Base-by-base conservation (phyloP, 176 grass and related monocot species). In the Saccharum spontaneum region DNA sequence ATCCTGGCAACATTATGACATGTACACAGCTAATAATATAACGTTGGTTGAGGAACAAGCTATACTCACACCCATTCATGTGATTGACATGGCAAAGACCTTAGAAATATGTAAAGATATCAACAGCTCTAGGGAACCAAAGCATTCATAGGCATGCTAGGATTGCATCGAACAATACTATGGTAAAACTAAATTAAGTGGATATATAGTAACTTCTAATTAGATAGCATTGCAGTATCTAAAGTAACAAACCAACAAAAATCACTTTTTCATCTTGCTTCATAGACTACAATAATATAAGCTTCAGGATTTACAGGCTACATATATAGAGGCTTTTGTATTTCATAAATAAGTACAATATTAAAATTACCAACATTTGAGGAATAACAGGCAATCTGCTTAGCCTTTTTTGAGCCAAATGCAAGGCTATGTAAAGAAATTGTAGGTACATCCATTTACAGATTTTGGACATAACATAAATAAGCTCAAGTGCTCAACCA, bases 1-100 rank as follows among this genome's bases (percentile, higher is more conserved):
- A 85, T 94, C 92, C 92, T 94, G 76, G 10, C 9, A 44, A 64
- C 4, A 78, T 81, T 28, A 44, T 7, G 31, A 44, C 31, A 76
- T 7, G 22, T 15, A 81, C 45, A 71, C 52, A 54, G 22, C 10
- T 30, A 41, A 60, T 46, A 20, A 26, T 1, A 85, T 20, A 73
- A 3, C 1, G 20, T 12, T 28, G 10, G 66, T 59, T 48, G 11
- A 81, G 49, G 2, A 68, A 5, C 4, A 68, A 14, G 10, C 5
- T 7, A 75, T 17, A 23, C 0, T 34, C 60, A 18, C 2, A 9
- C 36, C 40, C 4, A 1, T 43, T 11, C 34, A 78, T 60, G 52
- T 40, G 20, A 61, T 24, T 36, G 61, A 41, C 52, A 61, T n/a
- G 75, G 55, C 4, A 13, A 60, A 40, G 34, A 22, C 10, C 54